Conservation (phyloP, 129 eudicot genomes). For the Chrysanthemum lavandulifolium region DNA sequence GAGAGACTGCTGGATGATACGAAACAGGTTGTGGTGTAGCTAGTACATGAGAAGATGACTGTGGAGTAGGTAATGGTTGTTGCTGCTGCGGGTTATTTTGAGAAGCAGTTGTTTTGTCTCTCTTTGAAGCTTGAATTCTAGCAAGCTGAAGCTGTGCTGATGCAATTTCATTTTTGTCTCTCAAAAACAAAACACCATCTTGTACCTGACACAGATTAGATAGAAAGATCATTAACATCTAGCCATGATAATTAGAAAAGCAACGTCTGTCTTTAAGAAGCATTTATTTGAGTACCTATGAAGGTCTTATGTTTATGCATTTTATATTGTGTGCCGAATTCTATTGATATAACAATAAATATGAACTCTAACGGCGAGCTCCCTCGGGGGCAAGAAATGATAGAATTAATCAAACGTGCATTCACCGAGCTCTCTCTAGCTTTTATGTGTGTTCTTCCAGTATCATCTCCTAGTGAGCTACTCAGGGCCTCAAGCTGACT, state of each 20-base stretch:
- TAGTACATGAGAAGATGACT: conserved; percentile 12
- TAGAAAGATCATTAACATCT: not conserved
- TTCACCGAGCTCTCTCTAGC: no score
- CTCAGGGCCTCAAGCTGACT: no score
- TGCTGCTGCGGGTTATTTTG: conserved; percentile 15
- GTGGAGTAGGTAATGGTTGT: conserved; percentile 7
- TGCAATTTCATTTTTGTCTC: conserved; percentile 38
- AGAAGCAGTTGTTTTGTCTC: conserved; percentile 3
- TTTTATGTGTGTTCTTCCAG: no score
- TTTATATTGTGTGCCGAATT: no score
- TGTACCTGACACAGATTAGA: conserved; percentile 32
- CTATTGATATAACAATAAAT: no score
- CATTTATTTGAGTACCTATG: no score
- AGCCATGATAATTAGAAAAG: not conserved
- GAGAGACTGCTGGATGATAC: conserved; percentile 16
- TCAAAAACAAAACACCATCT: conserved; percentile 35
- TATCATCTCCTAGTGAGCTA: no score
- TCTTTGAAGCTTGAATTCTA: conserved; percentile 25
- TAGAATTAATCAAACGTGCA: no score
- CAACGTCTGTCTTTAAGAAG: not conserved
- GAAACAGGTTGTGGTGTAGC: conserved; percentile 17
- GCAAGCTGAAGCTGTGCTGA: conserved; percentile 32
- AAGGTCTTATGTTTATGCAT: no score
- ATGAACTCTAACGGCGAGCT: no score
- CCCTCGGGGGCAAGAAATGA: no score